Percentiles rank a stretch among this genome's conserved stretches.
Conservation (phyloP, 352 stramenopile species). For the Globisporangium uncinulatum region DNA sequence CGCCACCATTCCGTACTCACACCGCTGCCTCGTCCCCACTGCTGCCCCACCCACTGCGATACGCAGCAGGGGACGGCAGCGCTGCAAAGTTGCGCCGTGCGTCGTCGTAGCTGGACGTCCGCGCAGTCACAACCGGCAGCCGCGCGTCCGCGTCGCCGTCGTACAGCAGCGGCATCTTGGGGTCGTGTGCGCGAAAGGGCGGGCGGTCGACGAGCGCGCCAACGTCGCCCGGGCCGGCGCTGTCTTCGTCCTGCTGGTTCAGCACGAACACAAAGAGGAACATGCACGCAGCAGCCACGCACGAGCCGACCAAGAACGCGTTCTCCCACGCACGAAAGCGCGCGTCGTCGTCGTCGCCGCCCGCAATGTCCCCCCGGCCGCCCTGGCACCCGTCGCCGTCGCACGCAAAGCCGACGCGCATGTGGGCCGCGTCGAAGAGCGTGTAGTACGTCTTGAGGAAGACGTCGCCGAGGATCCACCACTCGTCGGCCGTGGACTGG, state of each 20-base stretch:
- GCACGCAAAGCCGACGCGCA: constrained; percentile 86
- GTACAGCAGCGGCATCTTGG: constrained; percentile 61
- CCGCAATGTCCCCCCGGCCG: constrained; percentile 60
- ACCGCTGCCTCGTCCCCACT: constrained; percentile 10
- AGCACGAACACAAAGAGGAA: constrained; percentile 81
- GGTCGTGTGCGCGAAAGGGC: constrained; percentile 26
- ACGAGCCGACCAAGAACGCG: constrained; percentile 62
- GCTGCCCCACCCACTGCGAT: background rate
- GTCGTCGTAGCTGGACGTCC: constrained; percentile 50
- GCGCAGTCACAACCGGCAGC: constrained; percentile 16
- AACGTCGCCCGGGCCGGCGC: constrained; percentile 18
- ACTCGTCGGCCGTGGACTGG: constrained; percentile 67
- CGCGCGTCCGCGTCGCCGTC: constrained; percentile 13
- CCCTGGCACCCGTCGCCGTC: constrained; percentile 73
- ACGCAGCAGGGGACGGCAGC: constrained; percentile 29
- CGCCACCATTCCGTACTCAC: constrained; percentile 4
- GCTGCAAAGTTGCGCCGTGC: constrained; percentile 40
- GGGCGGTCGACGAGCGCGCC: constrained; percentile 25
- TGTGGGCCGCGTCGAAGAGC: constrained; percentile 85
- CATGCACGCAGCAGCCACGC: constrained; percentile 65
- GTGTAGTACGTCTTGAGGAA: constrained; percentile 92
- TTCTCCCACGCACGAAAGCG: constrained; percentile 53
- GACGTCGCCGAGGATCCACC: constrained; percentile 88
- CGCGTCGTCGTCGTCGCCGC: constrained; percentile 30
- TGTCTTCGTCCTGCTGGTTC: constrained; percentile 65